A percentile compares a stretch with the other conserved stretches of the same genome.
Conservation (phyloP, 768 basidiomycete species). For the Xerocomellus intermedius region DNA sequence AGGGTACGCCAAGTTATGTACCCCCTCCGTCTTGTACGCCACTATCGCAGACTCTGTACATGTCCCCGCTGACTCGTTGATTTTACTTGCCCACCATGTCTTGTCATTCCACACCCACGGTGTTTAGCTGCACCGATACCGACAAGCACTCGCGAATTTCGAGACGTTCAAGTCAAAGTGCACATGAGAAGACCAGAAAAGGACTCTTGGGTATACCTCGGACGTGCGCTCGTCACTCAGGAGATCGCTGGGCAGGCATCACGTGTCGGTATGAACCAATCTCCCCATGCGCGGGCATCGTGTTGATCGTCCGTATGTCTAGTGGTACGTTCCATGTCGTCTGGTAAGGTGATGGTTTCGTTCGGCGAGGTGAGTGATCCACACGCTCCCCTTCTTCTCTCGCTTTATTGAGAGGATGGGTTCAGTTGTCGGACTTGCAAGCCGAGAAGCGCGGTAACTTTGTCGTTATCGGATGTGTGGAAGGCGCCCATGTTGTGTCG, state of each 20-base stretch:
- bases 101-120: not conserved
- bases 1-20: constrained; percentile 13
- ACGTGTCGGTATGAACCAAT: constrained; percentile 63
- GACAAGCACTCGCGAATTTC: constrained; percentile 52
- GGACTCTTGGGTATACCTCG: constrained; percentile 81
- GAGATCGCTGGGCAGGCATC: constrained; percentile 75
- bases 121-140: constrained; percentile 25
- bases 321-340: constrained; percentile 48
- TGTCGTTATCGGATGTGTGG: constrained; percentile 78
- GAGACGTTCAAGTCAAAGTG: constrained; percentile 81
- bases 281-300: not conserved
- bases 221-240: constrained; percentile 72
- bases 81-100: not conserved
- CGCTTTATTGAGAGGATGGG: not conserved
- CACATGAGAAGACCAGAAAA: constrained; percentile 77
- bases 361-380: constrained; percentile 62
- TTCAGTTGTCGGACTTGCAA: constrained; percentile 66
- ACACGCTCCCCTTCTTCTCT: not conserved
- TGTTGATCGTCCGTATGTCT: constrained; percentile 7
- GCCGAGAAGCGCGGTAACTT: constrained; percentile 89
- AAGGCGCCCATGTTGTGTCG: constrained; percentile 70
- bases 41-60: not conserved
- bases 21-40: constrained; percentile 22
- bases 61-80: constrained; percentile 10
- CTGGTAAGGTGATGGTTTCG: constrained; percentile 64